Conservation (phyloP, 2,329 filamentous ascomycete genomes). For the Botrytis fabae region DNA sequence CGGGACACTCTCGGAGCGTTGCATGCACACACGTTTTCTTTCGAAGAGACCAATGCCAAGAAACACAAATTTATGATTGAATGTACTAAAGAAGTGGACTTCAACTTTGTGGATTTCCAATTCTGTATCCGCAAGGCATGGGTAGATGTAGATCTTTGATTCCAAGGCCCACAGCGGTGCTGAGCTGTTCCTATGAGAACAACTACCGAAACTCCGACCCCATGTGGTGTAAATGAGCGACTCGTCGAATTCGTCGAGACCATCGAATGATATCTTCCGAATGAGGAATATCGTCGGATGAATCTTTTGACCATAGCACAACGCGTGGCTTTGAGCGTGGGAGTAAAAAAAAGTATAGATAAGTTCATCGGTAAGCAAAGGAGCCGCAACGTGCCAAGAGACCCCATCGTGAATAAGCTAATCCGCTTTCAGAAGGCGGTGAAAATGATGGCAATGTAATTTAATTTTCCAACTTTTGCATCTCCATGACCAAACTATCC, state of each 20-base stretch:
- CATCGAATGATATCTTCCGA: neutral
- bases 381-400: conserved; percentile 6
- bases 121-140: neutral
- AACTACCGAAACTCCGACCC: neutral
- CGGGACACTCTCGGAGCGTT: neutral
- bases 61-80: neutral
- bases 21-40: neutral
- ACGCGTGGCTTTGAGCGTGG: neutral
- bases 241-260: neutral
- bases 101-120: neutral
- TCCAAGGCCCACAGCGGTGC: neutral
- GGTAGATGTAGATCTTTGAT: neutral
- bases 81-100: neutral
- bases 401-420: neutral
- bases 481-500: neutral
- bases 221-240: neutral
- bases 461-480: neutral
- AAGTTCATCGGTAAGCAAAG: neutral
- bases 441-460: neutral
- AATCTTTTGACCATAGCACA: neutral
- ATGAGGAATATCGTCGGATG: neutral
- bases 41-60: neutral
- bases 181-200: neutral
- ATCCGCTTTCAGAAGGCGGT: neutral
- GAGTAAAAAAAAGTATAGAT: neutral